Base-by-base conservation (phyloP, 805 yeast genomes). In the Wickerhamiella siamensis region DNA sequence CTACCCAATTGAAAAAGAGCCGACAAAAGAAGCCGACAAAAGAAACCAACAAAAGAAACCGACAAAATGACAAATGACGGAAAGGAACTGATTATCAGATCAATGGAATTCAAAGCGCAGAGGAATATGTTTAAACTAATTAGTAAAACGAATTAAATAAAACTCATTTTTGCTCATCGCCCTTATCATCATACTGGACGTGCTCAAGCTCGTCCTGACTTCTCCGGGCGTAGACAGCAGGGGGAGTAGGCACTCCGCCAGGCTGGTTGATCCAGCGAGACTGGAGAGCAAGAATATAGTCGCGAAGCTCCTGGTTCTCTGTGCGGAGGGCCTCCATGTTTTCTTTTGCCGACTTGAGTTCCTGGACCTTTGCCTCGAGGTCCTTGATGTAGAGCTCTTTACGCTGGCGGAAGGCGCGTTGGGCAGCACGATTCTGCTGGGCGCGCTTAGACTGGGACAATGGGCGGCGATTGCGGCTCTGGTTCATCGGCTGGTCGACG, bases 351-450 rank as follows among this genome's bases (percentile, higher is more conserved):
- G 64, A 65, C 47, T 74, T 74, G 44, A 74, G 75, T 51, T 77
- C 77, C 36, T 69, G 66, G 9, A 82, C 81, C 55, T 77, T 76
- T 31, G 65, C 60, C 61, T 87, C 95, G 43, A 87, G 66, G 38
- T 83, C 88, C 59, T 77, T 79, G 49, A 87, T 75, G 54, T 83
- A 78, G 44, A 74, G 71, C 53, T 86, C 94, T 56, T 82, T 79
- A 46, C 95, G 71, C 56, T 76, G 77, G 56, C 96, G 72, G 63
- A 86, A 87, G 6, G 95, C 94, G 51, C 83, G 74, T 63, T 87
- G 96, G 4, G 96, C 95, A 46, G 75, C 77, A 55, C 96, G 69
- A 65, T 87, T 87, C 62, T 87, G 96, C 6, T 79, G 86, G 1
- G 95, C 95, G 48, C 96, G 74, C 59, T 83, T 83, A 33, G 91